Conservation (phyloP, 2,329 filamentous ascomycete genomes). For the Blastomyces parvus region DNA sequence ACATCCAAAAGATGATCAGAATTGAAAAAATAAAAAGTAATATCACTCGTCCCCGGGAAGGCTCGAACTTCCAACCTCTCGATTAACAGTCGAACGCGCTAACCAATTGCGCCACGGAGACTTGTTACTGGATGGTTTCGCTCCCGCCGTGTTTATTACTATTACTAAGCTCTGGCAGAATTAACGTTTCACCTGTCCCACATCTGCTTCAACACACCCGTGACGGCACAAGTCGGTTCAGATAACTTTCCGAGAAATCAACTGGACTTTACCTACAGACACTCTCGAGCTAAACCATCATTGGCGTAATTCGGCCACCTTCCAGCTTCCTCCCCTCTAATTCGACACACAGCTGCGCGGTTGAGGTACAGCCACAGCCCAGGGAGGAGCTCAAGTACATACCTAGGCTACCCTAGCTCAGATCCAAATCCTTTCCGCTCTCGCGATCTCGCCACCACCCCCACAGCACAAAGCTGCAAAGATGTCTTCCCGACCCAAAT, state of each 20-base stretch:
- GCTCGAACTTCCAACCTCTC: slow-evolving; percentile 35
- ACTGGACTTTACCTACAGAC: neutral
- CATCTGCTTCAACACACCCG: too few species aligned
- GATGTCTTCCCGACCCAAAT: neutral
- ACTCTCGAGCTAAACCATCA: neutral
- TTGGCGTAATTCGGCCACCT: neutral
- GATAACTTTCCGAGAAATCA: neutral
- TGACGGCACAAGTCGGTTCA: neutral
- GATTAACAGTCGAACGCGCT: slow-evolving; percentile 14
- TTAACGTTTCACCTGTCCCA: too few species aligned
- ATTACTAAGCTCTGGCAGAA: neutral
- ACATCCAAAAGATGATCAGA: too few species aligned
- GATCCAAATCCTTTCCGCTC: neutral
- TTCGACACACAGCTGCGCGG: neutral
- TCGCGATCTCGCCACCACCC: neutral
- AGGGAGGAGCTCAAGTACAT: too few species aligned
- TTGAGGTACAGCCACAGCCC: neutral
- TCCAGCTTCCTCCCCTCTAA: neutral
- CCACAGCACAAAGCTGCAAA: neutral
- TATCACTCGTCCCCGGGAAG: slow-evolving; percentile 29
- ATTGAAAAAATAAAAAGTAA: slow-evolving; percentile 9
- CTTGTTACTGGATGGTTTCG: neutral
- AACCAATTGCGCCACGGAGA: slow-evolving; percentile 13
- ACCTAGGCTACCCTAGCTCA: too few species aligned
- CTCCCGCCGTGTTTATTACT: too few species aligned